These are phyloP conservation scores for Sporothrix phasma DNA, from an alignment of 2,329 filamentous ascomycete genomes.

Conservation along the genomic window DNA sequence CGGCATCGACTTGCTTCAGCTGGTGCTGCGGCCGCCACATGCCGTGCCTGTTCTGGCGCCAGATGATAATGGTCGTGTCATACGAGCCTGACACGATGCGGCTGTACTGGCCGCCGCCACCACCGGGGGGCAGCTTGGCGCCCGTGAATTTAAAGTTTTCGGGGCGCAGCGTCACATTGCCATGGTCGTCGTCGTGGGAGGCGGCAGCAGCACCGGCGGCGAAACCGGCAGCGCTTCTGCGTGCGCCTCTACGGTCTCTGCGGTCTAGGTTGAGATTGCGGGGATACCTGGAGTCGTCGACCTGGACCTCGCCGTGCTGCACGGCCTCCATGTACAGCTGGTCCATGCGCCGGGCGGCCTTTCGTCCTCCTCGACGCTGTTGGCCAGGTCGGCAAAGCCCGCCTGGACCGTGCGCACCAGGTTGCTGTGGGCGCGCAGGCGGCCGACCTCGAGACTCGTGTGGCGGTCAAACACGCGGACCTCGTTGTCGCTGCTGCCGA, in stretches of 20 bases:
- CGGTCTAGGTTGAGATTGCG: no score
- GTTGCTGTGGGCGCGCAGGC: slow-evolving; percentile 68
- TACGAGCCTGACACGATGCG: slow-evolving; percentile 97
- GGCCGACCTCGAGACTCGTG: slow-evolving; percentile 81
- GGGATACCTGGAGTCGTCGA: no score
- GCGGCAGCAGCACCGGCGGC: neutral
- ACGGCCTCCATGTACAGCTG: slow-evolving; percentile 57
- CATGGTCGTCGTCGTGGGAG: slow-evolving; percentile 28
- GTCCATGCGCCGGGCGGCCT: slow-evolving; percentile 64
- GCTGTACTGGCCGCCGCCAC: slow-evolving; percentile 78
- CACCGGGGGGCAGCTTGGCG: slow-evolving; percentile 80
- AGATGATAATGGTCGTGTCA: slow-evolving; percentile 90
- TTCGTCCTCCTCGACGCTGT: slow-evolving; percentile 64
- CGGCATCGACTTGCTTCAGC: slow-evolving; percentile 64
- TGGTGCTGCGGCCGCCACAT: slow-evolving; percentile 72
- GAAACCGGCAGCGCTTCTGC: no score
- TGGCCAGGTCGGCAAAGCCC: slow-evolving; percentile 80
- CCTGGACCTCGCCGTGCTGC: slow-evolving; percentile 39
- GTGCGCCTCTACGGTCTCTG: no score
- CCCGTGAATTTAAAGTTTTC: slow-evolving; percentile 70
- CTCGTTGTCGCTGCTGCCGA: slow-evolving; percentile 91
- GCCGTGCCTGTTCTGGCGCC: slow-evolving; percentile 77
- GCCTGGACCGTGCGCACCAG: slow-evolving; percentile 92
- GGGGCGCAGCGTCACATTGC: slow-evolving; percentile 65
- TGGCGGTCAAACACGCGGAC: slow-evolving; percentile 88